These are phyloP conservation scores for Grifola frondosa DNA, from an alignment of 1,284 basidiomycete genomes.

Conservation along the genomic window DNA sequence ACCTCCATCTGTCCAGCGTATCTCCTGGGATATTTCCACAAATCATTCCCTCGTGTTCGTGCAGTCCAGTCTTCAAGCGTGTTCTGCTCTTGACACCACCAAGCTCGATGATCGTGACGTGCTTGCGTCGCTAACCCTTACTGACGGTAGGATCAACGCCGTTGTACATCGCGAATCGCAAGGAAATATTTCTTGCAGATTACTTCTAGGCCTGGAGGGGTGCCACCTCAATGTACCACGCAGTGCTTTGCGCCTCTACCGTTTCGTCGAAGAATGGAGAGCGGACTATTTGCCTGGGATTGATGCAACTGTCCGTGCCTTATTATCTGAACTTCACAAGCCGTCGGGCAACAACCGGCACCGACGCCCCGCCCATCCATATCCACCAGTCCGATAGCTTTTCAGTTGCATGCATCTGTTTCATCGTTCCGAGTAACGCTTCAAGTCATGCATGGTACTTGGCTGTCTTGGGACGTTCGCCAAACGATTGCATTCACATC, in stretches of 20 bases:
- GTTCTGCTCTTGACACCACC: constrained; percentile 42
- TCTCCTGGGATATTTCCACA: constrained; percentile 38
- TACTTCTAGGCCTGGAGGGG: constrained; percentile 44
- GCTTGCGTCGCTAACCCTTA: constrained; percentile 57
- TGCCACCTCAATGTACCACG: constrained; percentile 67
- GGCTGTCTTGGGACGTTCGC: constrained; percentile 71
- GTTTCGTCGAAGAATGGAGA: constrained; percentile 77
- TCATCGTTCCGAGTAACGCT: constrained; percentile 54
- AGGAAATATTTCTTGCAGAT: constrained; percentile 39
- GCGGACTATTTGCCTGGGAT: constrained; percentile 73
- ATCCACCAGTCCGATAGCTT: constrained; percentile 27
- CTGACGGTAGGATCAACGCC: constrained; percentile 43
- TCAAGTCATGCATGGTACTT: constrained; percentile 82
- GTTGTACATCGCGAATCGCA: constrained; percentile 45
- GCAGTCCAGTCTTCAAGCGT: constrained; percentile 55
- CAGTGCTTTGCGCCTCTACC: constrained; percentile 74
- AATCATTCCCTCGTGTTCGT: constrained; percentile 50
- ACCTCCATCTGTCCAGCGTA: constrained; percentile 25
- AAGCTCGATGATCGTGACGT: constrained; percentile 48
- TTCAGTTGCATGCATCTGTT: constrained; percentile 55
- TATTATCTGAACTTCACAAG: constrained; percentile 61
- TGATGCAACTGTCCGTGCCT: constrained; percentile 60
- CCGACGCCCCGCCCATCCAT: too few species aligned
- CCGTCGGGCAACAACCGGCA: too few species aligned
- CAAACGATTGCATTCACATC: constrained; percentile 49